Conservation (phyloP, 2,329 filamentous ascomycete species). For the Scedosporium boydii region DNA sequence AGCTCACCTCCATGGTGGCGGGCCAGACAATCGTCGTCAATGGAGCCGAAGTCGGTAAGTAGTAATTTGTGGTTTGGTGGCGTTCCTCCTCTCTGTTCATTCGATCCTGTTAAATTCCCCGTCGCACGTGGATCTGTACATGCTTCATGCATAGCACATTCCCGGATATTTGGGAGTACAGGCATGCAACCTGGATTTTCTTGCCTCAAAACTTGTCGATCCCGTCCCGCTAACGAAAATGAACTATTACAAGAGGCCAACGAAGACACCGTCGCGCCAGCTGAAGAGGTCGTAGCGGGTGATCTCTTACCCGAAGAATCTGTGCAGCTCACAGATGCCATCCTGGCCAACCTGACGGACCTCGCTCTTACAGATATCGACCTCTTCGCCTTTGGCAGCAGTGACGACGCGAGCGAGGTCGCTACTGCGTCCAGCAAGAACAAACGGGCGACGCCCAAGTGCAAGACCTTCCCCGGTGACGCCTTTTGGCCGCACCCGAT, state of each 20-base stretch:
- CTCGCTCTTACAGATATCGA: conserved; percentile 19
- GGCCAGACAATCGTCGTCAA: background rate
- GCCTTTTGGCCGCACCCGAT: conserved; percentile 37
- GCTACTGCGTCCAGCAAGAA: background rate
- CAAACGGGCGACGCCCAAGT: conserved; percentile 13
- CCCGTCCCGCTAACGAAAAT: background rate
- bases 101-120: background rate
- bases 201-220: background rate
- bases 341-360: conserved; percentile 20
- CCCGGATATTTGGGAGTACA: background rate
- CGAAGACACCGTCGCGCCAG: background rate
- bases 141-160: background rate
- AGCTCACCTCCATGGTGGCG: conserved; percentile 1
- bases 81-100: background rate
- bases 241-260: background rate
- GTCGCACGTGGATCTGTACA: background rate
- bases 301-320: conserved; percentile 10
- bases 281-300: background rate
- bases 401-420: conserved; percentile 8
- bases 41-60: background rate
- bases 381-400: conserved; percentile 22
- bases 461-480: conserved; percentile 41
- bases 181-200: background rate
- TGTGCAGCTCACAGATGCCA: conserved; percentile 24
- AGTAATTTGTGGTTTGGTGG: background rate